These are phyloP conservation scores for Aspergillus intermedius DNA, from an alignment of 2,329 filamentous ascomycete genomes.

Conservation along the genomic window DNA sequence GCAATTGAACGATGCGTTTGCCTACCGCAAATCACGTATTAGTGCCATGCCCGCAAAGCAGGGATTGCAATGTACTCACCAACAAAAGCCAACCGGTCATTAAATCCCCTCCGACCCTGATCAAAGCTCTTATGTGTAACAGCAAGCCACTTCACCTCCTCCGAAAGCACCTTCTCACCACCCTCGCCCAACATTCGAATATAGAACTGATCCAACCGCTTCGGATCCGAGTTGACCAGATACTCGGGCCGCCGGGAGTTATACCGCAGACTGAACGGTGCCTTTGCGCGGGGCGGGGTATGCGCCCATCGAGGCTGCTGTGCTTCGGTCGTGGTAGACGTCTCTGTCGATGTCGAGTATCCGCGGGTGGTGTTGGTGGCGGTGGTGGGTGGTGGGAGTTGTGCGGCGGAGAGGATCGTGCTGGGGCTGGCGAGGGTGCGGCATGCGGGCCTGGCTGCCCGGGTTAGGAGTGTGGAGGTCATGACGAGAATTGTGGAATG, in stretches of 20 bases:
- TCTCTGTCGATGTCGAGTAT: slow-evolving; percentile 20
- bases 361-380: slow-evolving; percentile 16
- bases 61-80: slow-evolving; percentile 49
- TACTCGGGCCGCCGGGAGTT: slow-evolving; percentile 38
- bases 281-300: slow-evolving; percentile 64
- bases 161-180: slow-evolving; percentile 67
- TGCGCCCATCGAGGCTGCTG: slow-evolving; percentile 60
- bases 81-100: slow-evolving; percentile 83
- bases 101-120: slow-evolving; percentile 87
- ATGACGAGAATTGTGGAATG: slow-evolving; percentile 22
- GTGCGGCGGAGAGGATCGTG: slow-evolving; percentile 10
- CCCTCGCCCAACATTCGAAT: slow-evolving; percentile 65
- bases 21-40: slow-evolving; percentile 35
- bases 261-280: slow-evolving; percentile 48
- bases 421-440: slow-evolving; percentile 17
- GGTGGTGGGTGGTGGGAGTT: neutral
- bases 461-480: slow-evolving; percentile 44
- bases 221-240: slow-evolving; percentile 68
- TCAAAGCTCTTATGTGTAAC: slow-evolving; percentile 98
- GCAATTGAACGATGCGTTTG: slow-evolving; percentile 58
- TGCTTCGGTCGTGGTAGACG: slow-evolving; percentile 20
- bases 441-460: slow-evolving; percentile 31
- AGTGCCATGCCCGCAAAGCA: slow-evolving; percentile 1
- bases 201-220: slow-evolving; percentile 70
- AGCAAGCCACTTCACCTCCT: slow-evolving; percentile 94